A percentile compares a stretch with the other conserved stretches of the same genome.
phyloP scores from a whole-genome alignment of 345 rosid genomes.

The Eutrema yunnanense region DNA sequence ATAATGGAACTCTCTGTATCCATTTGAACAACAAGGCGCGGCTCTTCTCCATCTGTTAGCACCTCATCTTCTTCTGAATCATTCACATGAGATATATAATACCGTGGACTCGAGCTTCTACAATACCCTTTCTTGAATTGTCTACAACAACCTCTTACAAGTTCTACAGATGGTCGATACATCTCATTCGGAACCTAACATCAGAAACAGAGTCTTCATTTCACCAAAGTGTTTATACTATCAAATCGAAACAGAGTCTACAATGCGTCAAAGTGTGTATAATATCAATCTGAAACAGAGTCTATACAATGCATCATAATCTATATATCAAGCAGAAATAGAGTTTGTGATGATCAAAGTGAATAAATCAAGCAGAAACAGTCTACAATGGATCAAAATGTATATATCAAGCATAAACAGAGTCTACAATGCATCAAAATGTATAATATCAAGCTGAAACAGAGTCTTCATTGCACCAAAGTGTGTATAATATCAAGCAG shows the following conservation, averaged over 20 bases:
- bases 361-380: background rate
- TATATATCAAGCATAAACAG: background rate
- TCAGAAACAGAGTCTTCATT: background rate
- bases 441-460: background rate
- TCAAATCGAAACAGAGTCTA: background rate
- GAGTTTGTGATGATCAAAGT: background rate
- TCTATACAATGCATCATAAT: background rate
- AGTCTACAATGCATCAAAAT: background rate
- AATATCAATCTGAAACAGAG: background rate
- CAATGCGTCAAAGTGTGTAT: background rate
- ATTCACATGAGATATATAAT: conserved; percentile 52
- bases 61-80: conserved; percentile 35
- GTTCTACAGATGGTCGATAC: conserved; percentile 65
- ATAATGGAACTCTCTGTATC: conserved; percentile 84
- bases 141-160: conserved; percentile 64
- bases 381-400: background rate
- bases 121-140: conserved; percentile 55
- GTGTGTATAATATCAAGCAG: background rate
- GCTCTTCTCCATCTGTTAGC: conserved; percentile 32
- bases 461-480: background rate
- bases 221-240: background rate
- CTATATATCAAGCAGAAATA: background rate
- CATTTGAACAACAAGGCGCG: conserved; percentile 75
- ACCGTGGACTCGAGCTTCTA: conserved; percentile 49
- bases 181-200: conserved; percentile 55